Evolutionary conservation across 2,329 filamentous ascomycete genomes (phyloP), one percentile per base, ranked within the genome.

Genomic region (Pseudogymnoascus sp.): DNA sequence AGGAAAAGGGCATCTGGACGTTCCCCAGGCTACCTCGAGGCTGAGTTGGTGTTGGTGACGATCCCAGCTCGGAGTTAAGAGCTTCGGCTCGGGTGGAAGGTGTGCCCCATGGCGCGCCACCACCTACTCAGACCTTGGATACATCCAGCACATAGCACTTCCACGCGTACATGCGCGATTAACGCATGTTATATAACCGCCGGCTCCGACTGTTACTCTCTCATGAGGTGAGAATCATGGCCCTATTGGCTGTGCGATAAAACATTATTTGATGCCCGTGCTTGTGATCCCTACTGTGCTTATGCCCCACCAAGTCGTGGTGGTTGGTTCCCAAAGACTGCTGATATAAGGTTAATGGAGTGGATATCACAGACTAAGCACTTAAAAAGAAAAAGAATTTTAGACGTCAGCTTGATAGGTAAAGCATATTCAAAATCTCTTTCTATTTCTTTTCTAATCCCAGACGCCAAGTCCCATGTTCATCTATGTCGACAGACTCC

Each of bases 11-110:
- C n/a, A 54, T 32, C 28, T n/a, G 3, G 16, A 20, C 6, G n/a
- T 54, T 32, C n/a, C 20, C 47, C 47, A 54, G 28, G 43, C 25
- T 54, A 54, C 28, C 43, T 54, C 43, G 28, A 54, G 43, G 43
- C 43, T 54, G 43, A 30, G 43, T n/a, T 11, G 47, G 25, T 32
- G 43, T n/a, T 11, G 47, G 25, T 32, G 47, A 54, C 47, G 47
- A 54, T 32, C 28, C 0, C 8, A 18, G n/a, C 8, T 6, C 43
- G 43, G 43, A 54, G 43, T 54, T 54, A 54, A 11, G 43, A 54
- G 47, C 7, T 54, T 54, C 28, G 28, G 28, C 28, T 54, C 47
- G 28, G 47, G 9, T 18, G 38, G 38, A 41, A 41, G 25, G 43
- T 5, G 4, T 14, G 11, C 43, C 16, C 9, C 43, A 32, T 11